Percentiles rank a stretch among this genome's conserved stretches.
Conservation (phyloP, 441 rosid genomes). For the Gossypium davidsonii region DNA sequence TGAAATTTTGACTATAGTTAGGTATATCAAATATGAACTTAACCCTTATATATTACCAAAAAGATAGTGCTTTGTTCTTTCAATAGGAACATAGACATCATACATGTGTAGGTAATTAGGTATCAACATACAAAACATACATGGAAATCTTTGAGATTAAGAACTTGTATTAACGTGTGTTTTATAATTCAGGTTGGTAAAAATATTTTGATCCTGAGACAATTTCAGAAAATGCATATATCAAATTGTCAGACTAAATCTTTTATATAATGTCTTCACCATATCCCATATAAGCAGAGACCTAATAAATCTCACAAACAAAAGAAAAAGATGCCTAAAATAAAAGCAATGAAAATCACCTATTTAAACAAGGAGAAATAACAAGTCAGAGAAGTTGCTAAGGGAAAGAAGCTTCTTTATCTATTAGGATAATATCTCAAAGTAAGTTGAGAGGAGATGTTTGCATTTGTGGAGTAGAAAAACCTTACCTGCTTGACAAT, state of each 20-base stretch:
- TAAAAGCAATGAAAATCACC: too few species aligned
- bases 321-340: too few species aligned
- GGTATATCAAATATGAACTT: neutral
- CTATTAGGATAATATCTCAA: neutral
- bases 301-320: too few species aligned
- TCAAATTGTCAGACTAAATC: too few species aligned
- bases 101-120: neutral
- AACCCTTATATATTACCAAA: neutral
- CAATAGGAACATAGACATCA: neutral
- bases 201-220: too few species aligned
- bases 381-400: neutral
- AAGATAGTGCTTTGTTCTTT: neutral
- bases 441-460: neutral
- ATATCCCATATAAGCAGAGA: too few species aligned
- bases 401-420: neutral
- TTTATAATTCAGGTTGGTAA: too few species aligned
- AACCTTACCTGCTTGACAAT: conserved; percentile 73
- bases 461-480: neutral
- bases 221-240: too few species aligned
- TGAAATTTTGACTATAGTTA: neutral
- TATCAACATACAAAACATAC: neutral
- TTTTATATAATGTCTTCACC: too few species aligned
- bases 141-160: neutral
- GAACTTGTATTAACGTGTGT: neutral
- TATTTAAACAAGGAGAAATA: neutral